Percentiles rank a stretch among this genome's conserved stretches.
Evolutionary conservation across 2,329 filamentous ascomycete species (phyloP).

Genomic region (Aspergillus ibericus): DNA sequence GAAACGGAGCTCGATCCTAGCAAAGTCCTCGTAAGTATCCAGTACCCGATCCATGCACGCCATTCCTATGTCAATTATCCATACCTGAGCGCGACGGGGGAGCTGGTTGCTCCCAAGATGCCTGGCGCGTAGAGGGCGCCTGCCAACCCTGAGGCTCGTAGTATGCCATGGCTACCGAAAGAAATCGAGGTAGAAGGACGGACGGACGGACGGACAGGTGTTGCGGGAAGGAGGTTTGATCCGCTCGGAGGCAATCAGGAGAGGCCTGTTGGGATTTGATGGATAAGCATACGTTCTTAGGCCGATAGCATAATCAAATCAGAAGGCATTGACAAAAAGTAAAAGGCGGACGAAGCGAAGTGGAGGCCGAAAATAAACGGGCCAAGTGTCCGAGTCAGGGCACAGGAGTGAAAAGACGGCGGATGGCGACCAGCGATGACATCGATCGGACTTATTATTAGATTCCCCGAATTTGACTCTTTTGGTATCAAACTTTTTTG

Average conservation of each 20-base stretch:
- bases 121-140: constrained; percentile 59
- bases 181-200: constrained; percentile 12
- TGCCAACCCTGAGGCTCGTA: constrained; percentile 68
- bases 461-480: constrained; percentile 7
- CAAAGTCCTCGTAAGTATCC: background rate
- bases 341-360: background rate
- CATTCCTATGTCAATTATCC: constrained; percentile 19
- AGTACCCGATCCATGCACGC: constrained; percentile 6
- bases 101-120: constrained; percentile 71
- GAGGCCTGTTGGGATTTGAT: constrained; percentile 23
- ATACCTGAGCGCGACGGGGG: constrained; percentile 72
- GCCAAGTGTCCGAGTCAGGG: constrained; percentile 11
- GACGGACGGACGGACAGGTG: constrained; percentile 14
- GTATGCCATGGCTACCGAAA: constrained; percentile 59
- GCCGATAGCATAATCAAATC: background rate
- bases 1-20: constrained; percentile 76
- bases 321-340: background rate
- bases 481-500: constrained; percentile 13
- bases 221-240: constrained; percentile 24
- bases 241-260: constrained; percentile 25
- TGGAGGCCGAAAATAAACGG: constrained; percentile 3
- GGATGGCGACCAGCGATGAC: constrained; percentile 19
- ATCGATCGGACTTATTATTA: constrained; percentile 11
- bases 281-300: constrained; percentile 22
- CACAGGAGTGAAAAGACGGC: constrained; percentile 4